These are phyloP conservation scores for Phytophthora constricta DNA, from an alignment of 352 stramenopile genomes.

Conservation along the genomic window DNA sequence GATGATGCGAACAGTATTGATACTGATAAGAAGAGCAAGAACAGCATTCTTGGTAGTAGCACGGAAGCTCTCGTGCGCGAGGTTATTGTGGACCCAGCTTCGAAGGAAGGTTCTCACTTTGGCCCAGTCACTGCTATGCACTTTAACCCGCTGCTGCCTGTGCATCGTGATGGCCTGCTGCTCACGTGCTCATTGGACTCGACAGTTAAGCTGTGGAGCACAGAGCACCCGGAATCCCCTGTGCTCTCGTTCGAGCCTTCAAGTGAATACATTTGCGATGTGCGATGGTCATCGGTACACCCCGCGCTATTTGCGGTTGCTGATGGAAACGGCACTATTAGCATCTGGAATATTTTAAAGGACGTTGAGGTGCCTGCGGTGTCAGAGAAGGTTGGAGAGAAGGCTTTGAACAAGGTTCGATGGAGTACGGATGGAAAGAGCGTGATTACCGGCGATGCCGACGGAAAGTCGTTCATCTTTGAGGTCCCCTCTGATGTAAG, in stretches of 20 bases:
- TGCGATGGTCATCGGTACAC: constrained; percentile 83
- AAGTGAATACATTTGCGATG: constrained; percentile 90
- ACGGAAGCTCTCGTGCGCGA: constrained; percentile 49
- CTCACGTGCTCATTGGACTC: constrained; percentile 88
- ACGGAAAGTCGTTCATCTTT: constrained; percentile 77
- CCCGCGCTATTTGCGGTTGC: constrained; percentile 85
- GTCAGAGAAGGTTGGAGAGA: constrained; percentile 69
- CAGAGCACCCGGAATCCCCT: constrained; percentile 68
- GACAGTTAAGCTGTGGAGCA: constrained; percentile 89
- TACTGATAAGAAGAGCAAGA: constrained; percentile 51
- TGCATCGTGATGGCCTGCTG: constrained; percentile 78
- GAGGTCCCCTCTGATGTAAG: constrained; percentile 82
- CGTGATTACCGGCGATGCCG: constrained; percentile 80
- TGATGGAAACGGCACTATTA: constrained; percentile 73
- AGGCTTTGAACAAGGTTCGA: constrained; percentile 85
- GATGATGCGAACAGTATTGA: constrained; percentile 33
- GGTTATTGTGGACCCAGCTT: constrained; percentile 73
- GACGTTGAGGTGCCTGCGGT: constrained; percentile 81
- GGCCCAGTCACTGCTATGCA: constrained; percentile 87
- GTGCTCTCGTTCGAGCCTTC: constrained; percentile 87
- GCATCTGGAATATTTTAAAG: constrained; percentile 87
- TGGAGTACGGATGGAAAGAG: constrained; percentile 84
- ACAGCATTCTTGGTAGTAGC: constrained; percentile 34
- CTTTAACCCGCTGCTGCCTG: constrained; percentile 75
- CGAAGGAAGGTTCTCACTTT: constrained; percentile 79